Evolutionary conservation across 805 yeast species (phyloP).

Genomic region (Alloascoidea africana): DNA sequence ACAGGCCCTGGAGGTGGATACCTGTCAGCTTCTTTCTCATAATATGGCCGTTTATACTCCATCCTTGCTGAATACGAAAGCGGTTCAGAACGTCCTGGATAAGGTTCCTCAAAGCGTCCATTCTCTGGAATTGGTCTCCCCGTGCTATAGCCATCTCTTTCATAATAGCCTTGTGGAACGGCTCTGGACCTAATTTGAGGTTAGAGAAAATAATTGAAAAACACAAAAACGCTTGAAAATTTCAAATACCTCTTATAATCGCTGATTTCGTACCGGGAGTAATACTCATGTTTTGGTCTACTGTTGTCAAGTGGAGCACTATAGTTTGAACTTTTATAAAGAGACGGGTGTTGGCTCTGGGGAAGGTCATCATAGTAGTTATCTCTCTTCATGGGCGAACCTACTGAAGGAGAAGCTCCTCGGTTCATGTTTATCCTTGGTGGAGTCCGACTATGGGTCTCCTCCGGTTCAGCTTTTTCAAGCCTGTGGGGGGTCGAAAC

Average conservation of each 20-base stretch:
- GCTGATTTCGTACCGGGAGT: not conserved
- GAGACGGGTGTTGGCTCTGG: no score
- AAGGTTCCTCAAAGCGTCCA: not conserved
- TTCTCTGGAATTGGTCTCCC: not conserved
- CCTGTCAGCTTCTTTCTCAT: not conserved
- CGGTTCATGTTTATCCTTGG: no score
- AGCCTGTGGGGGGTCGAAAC: constrained; percentile 17
- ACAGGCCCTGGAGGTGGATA: not conserved
- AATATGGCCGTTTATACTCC: not conserved
- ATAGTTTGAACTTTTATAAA: no score
- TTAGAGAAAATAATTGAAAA: no score
- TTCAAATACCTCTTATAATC: not conserved
- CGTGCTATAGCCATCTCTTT: not conserved
- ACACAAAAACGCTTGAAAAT: not conserved
- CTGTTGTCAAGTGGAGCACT: no score
- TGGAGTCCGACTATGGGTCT: not conserved
- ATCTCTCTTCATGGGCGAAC: no score
- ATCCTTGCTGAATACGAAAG: not conserved
- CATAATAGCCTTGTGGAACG: no score
- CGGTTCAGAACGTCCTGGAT: not conserved
- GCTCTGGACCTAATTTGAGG: no score
- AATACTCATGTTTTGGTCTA: no score
- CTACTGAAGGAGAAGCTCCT: no score
- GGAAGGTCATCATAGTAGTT: no score
- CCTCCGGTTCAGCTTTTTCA: not conserved